These are phyloP conservation scores for Pseudogymnoascus sp. DNA, from an alignment of 2,329 filamentous ascomycete genomes.

Conservation along the genomic window DNA sequence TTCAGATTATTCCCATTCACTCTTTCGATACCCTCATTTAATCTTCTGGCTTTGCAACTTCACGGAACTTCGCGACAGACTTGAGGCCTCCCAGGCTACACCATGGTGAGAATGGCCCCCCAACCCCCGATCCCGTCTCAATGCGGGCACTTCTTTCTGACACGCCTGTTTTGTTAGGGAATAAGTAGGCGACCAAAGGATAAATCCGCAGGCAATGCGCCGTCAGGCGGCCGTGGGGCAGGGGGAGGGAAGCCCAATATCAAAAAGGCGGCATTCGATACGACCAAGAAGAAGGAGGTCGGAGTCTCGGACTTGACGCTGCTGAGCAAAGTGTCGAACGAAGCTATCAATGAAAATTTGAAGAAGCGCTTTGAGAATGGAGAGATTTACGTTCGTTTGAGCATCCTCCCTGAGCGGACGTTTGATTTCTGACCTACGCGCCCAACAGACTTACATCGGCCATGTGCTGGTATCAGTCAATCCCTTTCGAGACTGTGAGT, in stretches of 20 bases:
- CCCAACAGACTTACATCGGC: conserved; percentile 82
- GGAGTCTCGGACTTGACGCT: conserved; percentile 95
- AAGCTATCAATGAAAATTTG: conserved; percentile 97
- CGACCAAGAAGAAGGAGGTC: conserved; percentile 97
- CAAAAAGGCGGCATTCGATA: conserved; percentile 93
- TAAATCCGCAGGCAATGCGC: conserved; percentile 23
- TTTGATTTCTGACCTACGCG: conserved; percentile 3
- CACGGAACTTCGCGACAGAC: conserved; percentile 5
- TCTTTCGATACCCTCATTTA: conserved; percentile 8
- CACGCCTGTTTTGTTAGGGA: conserved; percentile 20
- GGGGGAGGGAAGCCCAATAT: conserved; percentile 50
- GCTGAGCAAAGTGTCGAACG: conserved; percentile 97
- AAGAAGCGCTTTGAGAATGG: conserved; percentile 96
- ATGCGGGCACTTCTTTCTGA: background rate
- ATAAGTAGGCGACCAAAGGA: conserved; percentile 30
- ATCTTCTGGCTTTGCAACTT: conserved; percentile 1
- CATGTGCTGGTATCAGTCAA: conserved; percentile 99
- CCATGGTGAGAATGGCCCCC: background rate
- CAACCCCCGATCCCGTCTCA: background rate
- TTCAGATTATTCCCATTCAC: conserved; percentile 3
- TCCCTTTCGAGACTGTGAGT: conserved; percentile 79
- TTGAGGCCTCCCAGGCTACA: conserved; percentile 7
- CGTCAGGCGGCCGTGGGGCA: conserved; percentile 19
- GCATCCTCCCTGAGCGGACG: background rate
- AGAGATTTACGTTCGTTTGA: conserved; percentile 73